Percentiles rank a stretch among this genome's conserved stretches.
Evolutionary conservation across 768 basidiomycete species (phyloP).

Genomic region (Suillus paluster): DNA sequence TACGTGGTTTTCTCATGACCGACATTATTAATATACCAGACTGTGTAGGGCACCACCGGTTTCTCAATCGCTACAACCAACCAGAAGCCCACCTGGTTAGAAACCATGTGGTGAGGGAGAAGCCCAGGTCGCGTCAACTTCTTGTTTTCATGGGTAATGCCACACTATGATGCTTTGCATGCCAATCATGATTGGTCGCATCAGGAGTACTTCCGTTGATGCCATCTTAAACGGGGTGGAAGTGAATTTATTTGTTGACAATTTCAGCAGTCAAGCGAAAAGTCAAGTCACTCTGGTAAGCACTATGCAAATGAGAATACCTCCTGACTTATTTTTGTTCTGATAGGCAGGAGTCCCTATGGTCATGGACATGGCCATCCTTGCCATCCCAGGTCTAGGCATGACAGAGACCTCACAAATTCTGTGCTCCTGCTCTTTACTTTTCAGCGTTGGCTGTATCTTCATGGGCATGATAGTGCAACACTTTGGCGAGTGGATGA

Average conservation of each 20-base stretch:
- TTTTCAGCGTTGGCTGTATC: background rate
- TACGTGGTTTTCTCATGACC: background rate
- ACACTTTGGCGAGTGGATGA: slow-evolving; percentile 4
- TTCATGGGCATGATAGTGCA: background rate
- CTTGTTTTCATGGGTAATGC: background rate
- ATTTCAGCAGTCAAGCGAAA: background rate
- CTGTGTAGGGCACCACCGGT: slow-evolving; percentile 2
- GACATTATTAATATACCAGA: background rate
- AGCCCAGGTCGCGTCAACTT: background rate
- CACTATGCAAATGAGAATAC: background rate
- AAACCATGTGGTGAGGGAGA: background rate
- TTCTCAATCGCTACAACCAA: background rate
- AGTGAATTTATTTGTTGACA: background rate
- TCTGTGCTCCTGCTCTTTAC: slow-evolving; percentile 1
- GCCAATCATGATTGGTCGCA: background rate
- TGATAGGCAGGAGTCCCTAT: slow-evolving; percentile 3
- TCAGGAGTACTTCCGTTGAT: background rate
- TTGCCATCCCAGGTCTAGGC: slow-evolving; percentile 4
- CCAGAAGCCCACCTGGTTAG: slow-evolving; percentile 1
- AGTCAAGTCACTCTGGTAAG: slow-evolving; percentile 4
- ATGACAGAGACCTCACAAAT: background rate
- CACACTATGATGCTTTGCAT: background rate
- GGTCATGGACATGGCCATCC: slow-evolving; percentile 3
- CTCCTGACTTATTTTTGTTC: background rate
- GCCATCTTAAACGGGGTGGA: background rate